phyloP scores from a whole-genome alignment of 1,284 basidiomycete species.

The Trichosporon asahii region DNA sequence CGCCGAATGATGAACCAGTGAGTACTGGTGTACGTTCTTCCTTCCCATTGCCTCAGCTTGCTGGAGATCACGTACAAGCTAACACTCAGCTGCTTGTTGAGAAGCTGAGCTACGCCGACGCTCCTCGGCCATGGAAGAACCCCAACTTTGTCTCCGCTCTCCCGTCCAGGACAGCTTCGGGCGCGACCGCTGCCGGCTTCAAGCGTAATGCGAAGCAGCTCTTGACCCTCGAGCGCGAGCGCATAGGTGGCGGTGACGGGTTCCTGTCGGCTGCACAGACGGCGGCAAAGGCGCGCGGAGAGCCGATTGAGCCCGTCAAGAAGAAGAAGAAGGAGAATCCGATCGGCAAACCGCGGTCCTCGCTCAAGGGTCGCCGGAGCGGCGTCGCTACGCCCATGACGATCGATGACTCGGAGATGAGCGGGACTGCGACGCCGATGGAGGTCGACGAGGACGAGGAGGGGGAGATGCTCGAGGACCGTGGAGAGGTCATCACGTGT shows the following conservation, averaged over 20 bases:
- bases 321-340: constrained; percentile 43
- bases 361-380: constrained; percentile 18
- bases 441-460: constrained; percentile 14
- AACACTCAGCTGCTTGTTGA: constrained; percentile 30
- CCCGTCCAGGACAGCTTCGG: constrained; percentile 38
- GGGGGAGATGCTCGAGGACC: constrained; percentile 18
- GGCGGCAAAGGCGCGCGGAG: constrained; percentile 38
- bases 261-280: constrained; percentile 41
- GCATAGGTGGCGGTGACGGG: constrained; percentile 44
- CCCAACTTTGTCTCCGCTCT: constrained; percentile 38
- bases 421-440: constrained; percentile 21
- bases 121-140: constrained; percentile 47
- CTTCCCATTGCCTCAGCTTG: not conserved
- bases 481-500: constrained; percentile 51
- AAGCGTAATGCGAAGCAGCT: constrained; percentile 50
- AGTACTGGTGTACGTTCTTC: constrained; percentile 6
- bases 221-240: constrained; percentile 46
- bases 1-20: constrained; percentile 30
- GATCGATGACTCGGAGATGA: constrained; percentile 22
- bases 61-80: no score
- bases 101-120: constrained; percentile 41
- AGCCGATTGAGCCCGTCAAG: constrained; percentile 37
- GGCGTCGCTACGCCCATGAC: constrained; percentile 33
- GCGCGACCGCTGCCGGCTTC: constrained; percentile 31
- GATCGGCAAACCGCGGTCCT: constrained; percentile 17